A percentile compares a stretch with the other conserved stretches of the same genome.
These are phyloP conservation scores for Voacanga thouarsii DNA, from an alignment of 257 asterid genomes.

Conservation along the genomic window DNA sequence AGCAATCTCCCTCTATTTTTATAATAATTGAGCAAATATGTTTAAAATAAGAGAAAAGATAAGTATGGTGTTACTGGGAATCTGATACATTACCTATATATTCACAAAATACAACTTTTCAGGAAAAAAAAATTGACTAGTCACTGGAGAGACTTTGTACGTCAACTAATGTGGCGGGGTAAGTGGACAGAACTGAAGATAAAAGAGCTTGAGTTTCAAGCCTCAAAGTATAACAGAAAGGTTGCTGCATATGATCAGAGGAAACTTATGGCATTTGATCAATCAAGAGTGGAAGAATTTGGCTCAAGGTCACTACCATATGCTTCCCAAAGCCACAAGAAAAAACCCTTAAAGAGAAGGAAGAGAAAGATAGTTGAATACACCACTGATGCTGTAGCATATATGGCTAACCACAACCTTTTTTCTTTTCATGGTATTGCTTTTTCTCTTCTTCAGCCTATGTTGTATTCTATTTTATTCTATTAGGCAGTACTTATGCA, in stretches of 20 bases:
- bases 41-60: background rate
- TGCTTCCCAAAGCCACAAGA: slow-evolving; percentile 32
- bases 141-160: slow-evolving; percentile 83
- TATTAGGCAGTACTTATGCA: background rate
- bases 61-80: background rate
- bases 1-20: background rate
- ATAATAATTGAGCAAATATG: background rate
- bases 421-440: slow-evolving; percentile 60
- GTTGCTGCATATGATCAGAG: slow-evolving; percentile 37
- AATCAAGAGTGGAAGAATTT: slow-evolving; percentile 37
- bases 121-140: slow-evolving; percentile 79
- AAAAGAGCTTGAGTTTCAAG: slow-evolving; percentile 62
- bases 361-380: slow-evolving; percentile 69
- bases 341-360: slow-evolving; percentile 59
- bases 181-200: slow-evolving; percentile 80
- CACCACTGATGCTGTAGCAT: slow-evolving; percentile 44
- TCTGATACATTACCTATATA: background rate
- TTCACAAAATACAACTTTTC: slow-evolving; percentile 22
- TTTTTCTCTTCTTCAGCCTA: background rate
- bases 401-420: slow-evolving; percentile 66
- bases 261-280: slow-evolving; percentile 43
- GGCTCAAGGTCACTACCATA: slow-evolving; percentile 61
- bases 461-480: background rate
- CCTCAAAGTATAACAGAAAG: slow-evolving; percentile 49
- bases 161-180: slow-evolving; percentile 92